Evolutionary conservation across 176 grass and related monocot species (phyloP).

Genomic region (Oryza australiensis): DNA sequence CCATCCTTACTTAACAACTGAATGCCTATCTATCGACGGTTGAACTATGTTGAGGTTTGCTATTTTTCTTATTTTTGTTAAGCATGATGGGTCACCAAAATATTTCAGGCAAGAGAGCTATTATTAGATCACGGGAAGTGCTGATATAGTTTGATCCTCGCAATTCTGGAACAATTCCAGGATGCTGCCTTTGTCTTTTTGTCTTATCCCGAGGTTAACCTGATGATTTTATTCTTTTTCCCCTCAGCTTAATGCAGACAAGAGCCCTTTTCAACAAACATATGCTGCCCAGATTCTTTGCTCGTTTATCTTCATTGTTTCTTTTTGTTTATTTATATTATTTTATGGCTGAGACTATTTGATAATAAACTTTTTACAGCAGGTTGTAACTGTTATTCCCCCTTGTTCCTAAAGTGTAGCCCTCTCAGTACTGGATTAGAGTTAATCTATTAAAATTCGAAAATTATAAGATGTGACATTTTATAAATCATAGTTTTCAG

Average conservation of each 20-base stretch:
- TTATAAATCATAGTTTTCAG: not conserved
- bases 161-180: not conserved
- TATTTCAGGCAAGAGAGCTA: too few relatives aligned
- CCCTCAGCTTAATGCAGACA: constrained; percentile 93
- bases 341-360: not conserved
- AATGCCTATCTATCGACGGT: too few relatives aligned
- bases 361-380: not conserved
- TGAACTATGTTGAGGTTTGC: too few relatives aligned
- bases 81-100: too few relatives aligned
- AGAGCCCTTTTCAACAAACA: constrained; percentile 94
- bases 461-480: constrained; percentile 17
- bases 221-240: constrained; percentile 15
- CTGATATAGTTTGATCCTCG: not conserved
- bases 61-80: too few relatives aligned
- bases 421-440: not conserved
- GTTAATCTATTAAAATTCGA: not conserved
- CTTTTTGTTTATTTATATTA: constrained; percentile 6
- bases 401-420: not conserved
- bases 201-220: not conserved
- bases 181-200: not conserved
- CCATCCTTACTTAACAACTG: too few relatives aligned
- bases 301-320: not conserved
- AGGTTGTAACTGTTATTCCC: constrained; percentile 1
- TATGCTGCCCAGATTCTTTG: constrained; percentile 85
- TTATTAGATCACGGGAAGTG: constrained; percentile 3